Evolutionary conservation across 768 basidiomycete species (phyloP), one percentile per base, ranked within the genome.

Genomic region (Lepiota subincarnata): DNA sequence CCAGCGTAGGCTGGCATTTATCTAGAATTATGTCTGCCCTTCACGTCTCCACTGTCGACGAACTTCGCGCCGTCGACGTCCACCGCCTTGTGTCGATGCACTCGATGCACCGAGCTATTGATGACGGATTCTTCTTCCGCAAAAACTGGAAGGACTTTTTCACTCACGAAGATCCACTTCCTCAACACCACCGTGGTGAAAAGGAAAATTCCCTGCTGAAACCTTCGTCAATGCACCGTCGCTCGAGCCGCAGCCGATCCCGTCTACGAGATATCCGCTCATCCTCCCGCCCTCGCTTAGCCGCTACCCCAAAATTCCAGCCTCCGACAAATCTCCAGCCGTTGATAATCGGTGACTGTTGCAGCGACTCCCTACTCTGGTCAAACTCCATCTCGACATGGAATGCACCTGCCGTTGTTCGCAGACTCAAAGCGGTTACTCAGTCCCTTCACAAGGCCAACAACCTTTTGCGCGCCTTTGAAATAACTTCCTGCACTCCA

Each of bases 301-400:
- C 60, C 19, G n/a, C 62, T 31, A 12, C 43, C 7, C 44, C 48
- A 16, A 28, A 41, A n/a, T 53, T 66, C 24, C 57, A 61, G 3
- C 59, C 63, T 6, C 67, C 65, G 8, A 57, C 65, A n/a, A 62
- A 66, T 35, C 69, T 76, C 19, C 87, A 91, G 56, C 85, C 87
- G 1, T 71, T 91, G 51, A 82, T 91, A 55, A 86, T 91, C 45
- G 89, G 89, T 6, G 89, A 91, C 65, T 82, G 80, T 44, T 74
- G 77, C 19, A 78, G 73, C 55, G 85, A 89, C 58, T 81, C 84
- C 10, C 73, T 82, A 45, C 73, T 82, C 8, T 87, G 86, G 86
- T 76, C 81, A 0, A 60, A 70, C 2, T 72, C 82, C 12, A 78
- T 79, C 1, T 85, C 82, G 4, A 64, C 76, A 4, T 91, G 89